Percentiles rank a stretch among this genome's conserved stretches.
Evolutionary conservation across 1,284 basidiomycete species (phyloP).

Genomic region (Ceratobasidium sp.): DNA sequence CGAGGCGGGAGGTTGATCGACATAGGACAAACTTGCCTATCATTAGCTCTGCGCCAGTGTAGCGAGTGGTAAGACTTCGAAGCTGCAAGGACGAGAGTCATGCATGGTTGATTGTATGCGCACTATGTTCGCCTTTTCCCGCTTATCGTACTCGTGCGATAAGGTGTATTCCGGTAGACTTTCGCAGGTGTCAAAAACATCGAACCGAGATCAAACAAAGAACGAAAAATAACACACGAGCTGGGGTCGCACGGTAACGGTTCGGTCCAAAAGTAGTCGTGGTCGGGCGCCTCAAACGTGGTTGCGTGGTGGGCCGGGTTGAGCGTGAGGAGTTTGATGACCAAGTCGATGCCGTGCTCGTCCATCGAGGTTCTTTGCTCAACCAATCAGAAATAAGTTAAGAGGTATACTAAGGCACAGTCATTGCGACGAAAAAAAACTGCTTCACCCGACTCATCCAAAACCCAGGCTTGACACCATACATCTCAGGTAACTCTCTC

Average conservation of each 20-base stretch:
- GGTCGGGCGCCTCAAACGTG: constrained; percentile 63
- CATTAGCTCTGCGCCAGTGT: too few relatives aligned
- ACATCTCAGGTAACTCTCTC: constrained; percentile 82
- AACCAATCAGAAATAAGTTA: constrained; percentile 30
- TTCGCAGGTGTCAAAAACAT: constrained; percentile 56
- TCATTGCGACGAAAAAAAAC: constrained; percentile 28
- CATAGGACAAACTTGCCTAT: too few relatives aligned
- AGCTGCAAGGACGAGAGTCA: too few relatives aligned
- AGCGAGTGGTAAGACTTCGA: too few relatives aligned
- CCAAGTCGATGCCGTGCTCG: constrained; percentile 57
- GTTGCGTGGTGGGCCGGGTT: constrained; percentile 66
- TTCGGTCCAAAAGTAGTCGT: constrained; percentile 78
- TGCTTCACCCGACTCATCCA: constrained; percentile 17
- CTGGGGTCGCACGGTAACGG: constrained; percentile 87
- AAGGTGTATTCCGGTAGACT: constrained; percentile 82
- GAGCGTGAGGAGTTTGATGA: constrained; percentile 63
- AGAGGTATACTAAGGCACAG: constrained; percentile 13
- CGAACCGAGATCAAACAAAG: constrained; percentile 10
- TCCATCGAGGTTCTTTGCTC: constrained; percentile 32
- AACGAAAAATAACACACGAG: constrained; percentile 67
- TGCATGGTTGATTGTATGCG: too few relatives aligned
- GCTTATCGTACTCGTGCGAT: constrained; percentile 88
- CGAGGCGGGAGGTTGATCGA: too few relatives aligned
- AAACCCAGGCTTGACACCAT: constrained; percentile 72
- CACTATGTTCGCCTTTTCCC: constrained; percentile 63